Evolutionary conservation across 768 basidiomycete genomes (phyloP), one percentile per base, ranked within the genome.

Genomic region (Pulveroboletus ravenelii): DNA sequence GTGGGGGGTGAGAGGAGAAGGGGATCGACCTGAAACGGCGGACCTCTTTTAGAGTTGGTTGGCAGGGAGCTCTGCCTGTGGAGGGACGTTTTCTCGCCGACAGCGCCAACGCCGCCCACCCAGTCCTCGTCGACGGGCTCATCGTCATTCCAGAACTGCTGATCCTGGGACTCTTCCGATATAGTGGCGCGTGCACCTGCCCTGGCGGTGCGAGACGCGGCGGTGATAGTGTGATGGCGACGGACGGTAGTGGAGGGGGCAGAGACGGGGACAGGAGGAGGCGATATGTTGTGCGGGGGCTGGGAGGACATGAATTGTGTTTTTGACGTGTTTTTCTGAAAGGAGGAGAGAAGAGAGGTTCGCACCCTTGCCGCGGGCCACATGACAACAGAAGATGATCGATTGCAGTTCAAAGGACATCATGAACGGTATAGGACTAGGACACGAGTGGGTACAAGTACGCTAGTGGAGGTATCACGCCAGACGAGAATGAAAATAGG

Each of bases 1-100:
- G 51, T 36, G 34, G 34, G 43, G 31, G 31, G 48, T 44, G 43
- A 53, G 52, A 20, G 35, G 41, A 27, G 13, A 32, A 35, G 41
- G 23, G 41, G 46, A 48, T 10, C 0, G n/a, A 27, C 18, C 6
- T 37, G 12, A 31, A 42, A 15, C 41, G 45, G 65, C 74, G 52
- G 60, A 87, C 89, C 82, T 62, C 85, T 79, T 72, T 86, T 85
- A 61, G 89, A 90, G 63, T 78, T 80, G 45, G 89, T 87, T 1
- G 89, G 89, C 50, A 91, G 76, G 20, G 89, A 91, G 50, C 80
- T 81, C 70, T 91, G 89, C 43, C 89, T 76, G 65, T 90, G 89
- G 50, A 91, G 75, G 36, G 80, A 82, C 8, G 82, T 78, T 68
- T 89, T 89, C 69, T 90, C 89, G 43, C 88, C 89, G 25, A 90